These are phyloP conservation scores for Fusarium ramigenum DNA, from an alignment of 2,329 filamentous ascomycete species.

Conservation along the genomic window DNA sequence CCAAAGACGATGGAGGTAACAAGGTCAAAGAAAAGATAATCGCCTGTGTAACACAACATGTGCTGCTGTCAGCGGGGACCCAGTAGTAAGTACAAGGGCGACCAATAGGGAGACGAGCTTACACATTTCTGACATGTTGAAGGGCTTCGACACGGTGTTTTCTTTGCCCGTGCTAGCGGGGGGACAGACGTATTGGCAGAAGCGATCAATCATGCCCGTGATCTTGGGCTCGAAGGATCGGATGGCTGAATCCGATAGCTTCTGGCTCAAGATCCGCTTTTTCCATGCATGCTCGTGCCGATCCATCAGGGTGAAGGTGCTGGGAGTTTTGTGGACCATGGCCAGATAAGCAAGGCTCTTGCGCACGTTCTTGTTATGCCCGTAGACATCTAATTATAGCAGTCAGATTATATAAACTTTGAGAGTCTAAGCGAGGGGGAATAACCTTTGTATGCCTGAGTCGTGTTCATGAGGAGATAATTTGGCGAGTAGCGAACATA, in stretches of 20 bases:
- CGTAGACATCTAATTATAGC: background rate
- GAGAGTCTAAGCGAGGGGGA: accelerated
- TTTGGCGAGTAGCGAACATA: background rate
- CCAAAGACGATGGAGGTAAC: background rate
- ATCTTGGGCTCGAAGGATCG: slow-evolving; percentile 1
- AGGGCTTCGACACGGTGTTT: background rate
- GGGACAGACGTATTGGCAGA: background rate
- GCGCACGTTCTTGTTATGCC: background rate
- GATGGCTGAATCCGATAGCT: background rate
- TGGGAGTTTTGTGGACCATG: background rate
- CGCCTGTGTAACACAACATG: background rate
- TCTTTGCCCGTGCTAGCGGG: background rate
- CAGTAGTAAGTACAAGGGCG: background rate
- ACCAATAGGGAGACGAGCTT: background rate
- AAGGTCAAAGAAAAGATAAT: background rate
- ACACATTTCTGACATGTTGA: slow-evolving; percentile 2
- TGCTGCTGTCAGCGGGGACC: background rate
- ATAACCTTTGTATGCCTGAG: background rate
- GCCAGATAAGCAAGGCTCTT: background rate
- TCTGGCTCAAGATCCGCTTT: slow-evolving; percentile 5
- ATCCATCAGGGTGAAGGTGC: slow-evolving; percentile 1
- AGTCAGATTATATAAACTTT: background rate
- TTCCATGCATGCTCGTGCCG: slow-evolving; percentile 1
- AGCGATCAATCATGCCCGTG: background rate
- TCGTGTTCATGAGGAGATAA: background rate